Evolutionary conservation across 306 rosid genomes (phyloP), one percentile per base, ranked within the genome.

Genomic region (Luffa aegyptiaca): DNA sequence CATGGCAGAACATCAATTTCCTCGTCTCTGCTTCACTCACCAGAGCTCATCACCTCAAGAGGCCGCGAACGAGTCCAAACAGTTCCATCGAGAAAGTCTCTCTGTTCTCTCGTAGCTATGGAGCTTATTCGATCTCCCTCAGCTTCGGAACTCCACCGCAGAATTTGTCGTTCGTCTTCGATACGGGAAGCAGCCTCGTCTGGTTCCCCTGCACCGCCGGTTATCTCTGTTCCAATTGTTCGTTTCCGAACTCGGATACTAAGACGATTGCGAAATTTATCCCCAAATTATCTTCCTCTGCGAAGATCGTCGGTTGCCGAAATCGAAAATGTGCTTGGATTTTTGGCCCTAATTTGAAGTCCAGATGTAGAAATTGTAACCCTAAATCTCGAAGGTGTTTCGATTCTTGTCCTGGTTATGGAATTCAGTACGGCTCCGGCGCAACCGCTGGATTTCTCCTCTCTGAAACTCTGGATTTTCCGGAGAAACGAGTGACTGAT

Each of bases 401-500:
- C 0, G 73, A 36, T 3, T n/a, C 76, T 16, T 94, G 98, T 68
- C 98, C 97, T 7, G 7, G 87, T 2, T 94, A 94, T 78, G 5
- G 81, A 0, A 1, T 90, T 66, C 89, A 90, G 80, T 94, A 94
- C 75, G 97, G 97, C 4, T 83, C 65, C 1, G 98, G 98, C 1
- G 68, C 89, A 18, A 93, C 98, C 0, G 79, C 64, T 0, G 98
- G 98, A 46, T 0, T 85, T 42, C 52, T 68, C 48, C 75, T 68
- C 26, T 68, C 75, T 41, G 52, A 68, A 68, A 68, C 52, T 1
- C 75, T 68, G 0, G 52, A 68, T 39, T 68, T 68, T 1, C 8
- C 35, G 4, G 16, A 42, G 33, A 68, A 39, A 41, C 7, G 52
- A 42, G 75, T 68, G 33, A 42, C 84, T 0, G 70, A 89, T 76